Evolutionary conservation across 164 flowering plant species (phyloP).

Genomic region (Euptelea pleiosperma): DNA sequence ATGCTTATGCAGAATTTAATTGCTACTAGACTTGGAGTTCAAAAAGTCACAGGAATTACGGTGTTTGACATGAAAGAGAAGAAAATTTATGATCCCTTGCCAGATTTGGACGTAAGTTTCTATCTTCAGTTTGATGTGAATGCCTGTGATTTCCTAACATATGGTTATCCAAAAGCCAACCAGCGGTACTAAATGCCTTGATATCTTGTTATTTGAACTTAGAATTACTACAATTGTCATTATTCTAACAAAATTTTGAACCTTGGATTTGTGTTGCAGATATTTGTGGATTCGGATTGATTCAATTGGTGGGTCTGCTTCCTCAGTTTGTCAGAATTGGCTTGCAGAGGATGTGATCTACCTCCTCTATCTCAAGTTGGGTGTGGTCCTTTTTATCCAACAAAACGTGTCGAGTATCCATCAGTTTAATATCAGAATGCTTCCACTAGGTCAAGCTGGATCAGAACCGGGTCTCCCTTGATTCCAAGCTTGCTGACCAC

Average conservation of each 20-base stretch:
- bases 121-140: too few species aligned
- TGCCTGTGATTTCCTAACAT: too few species aligned
- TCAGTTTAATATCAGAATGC: not conserved
- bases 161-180: too few species aligned
- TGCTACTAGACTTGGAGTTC: slow-evolving; percentile 80
- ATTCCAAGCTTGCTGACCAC: too few species aligned
- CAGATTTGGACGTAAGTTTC: slow-evolving; percentile 72
- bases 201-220: too few species aligned
- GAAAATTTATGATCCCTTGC: slow-evolving; percentile 55
- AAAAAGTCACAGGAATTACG: slow-evolving; percentile 77
- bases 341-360: not conserved
- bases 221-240: too few species aligned
- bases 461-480: too few species aligned
- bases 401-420: not conserved
- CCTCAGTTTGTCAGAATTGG: not conserved
- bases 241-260: too few species aligned
- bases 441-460: not conserved
- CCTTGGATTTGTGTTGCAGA: slow-evolving; percentile 21
- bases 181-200: too few species aligned
- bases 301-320: not conserved
- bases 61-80: slow-evolving; percentile 61
- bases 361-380: not conserved
- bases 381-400: not conserved
- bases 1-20: slow-evolving; percentile 68
- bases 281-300: slow-evolving; percentile 25